A percentile compares a stretch with the other conserved stretches of the same genome.
Evolutionary conservation across 352 stramenopile species (phyloP).

Genomic region (Globisporangium camurandrum): DNA sequence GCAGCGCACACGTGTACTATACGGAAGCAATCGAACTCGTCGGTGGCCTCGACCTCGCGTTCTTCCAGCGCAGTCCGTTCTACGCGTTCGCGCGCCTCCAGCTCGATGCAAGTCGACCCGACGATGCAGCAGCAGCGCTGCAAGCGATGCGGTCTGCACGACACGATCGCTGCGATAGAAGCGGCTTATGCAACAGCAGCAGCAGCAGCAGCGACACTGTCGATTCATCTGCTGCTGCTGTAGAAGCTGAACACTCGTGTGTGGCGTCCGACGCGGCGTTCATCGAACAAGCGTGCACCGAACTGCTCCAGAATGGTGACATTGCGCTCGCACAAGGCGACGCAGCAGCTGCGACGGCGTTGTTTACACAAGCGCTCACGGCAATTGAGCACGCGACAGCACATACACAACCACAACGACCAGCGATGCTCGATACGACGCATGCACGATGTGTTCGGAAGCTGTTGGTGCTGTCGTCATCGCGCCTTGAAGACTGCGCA

Average conservation of each 20-base stretch:
- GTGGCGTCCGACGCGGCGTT: constrained; percentile 19
- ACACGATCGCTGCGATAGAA: neutral
- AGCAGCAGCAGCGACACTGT: too few relatives aligned
- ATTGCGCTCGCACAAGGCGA: constrained; percentile 19
- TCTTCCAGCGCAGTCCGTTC: constrained; percentile 51
- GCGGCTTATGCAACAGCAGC: too few relatives aligned
- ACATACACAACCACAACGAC: neutral
- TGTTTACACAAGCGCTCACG: constrained; percentile 7
- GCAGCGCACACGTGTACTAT: constrained; percentile 25
- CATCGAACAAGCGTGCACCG: constrained; percentile 36
- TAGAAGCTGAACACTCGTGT: constrained; percentile 2
- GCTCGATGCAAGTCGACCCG: constrained; percentile 31
- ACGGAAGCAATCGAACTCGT: constrained; percentile 66
- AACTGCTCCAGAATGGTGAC: constrained; percentile 35
- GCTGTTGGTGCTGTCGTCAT: constrained; percentile 25
- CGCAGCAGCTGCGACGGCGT: constrained; percentile 12
- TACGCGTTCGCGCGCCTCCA: constrained; percentile 61
- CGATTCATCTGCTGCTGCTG: too few relatives aligned
- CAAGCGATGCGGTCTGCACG: constrained; percentile 20
- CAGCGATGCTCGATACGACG: constrained; percentile 4
- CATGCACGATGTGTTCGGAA: constrained; percentile 41
- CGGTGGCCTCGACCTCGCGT: constrained; percentile 37
- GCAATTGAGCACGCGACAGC: constrained; percentile 2
- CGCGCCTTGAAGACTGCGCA: constrained; percentile 15
- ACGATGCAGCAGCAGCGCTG: constrained; percentile 41